Conservation (phyloP, 2,329 filamentous ascomycete species). For the Epichloe baconii region DNA sequence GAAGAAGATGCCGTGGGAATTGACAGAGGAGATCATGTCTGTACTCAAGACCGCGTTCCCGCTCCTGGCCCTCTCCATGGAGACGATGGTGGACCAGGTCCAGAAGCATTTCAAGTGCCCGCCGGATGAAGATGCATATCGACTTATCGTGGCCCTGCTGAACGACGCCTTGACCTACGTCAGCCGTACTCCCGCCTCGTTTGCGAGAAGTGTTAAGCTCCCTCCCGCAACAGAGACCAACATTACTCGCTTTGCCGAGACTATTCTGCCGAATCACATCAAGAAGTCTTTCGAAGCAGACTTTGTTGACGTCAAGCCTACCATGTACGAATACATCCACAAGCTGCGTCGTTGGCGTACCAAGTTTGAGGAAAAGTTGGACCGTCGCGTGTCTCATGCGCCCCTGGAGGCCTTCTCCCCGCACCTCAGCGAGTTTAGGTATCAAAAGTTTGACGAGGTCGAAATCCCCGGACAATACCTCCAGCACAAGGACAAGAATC, state of each 20-base stretch:
- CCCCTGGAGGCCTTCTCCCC: slow-evolving; percentile 83
- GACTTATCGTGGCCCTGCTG: slow-evolving; percentile 89
- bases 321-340: slow-evolving; percentile 97
- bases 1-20: slow-evolving; percentile 85
- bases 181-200: slow-evolving; percentile 71
- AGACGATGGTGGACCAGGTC: slow-evolving; percentile 98
- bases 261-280: slow-evolving; percentile 86
- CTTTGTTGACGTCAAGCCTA: slow-evolving; percentile 89
- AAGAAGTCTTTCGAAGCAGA: slow-evolving; percentile 95
- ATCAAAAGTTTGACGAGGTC: slow-evolving; percentile 96
- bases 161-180: slow-evolving; percentile 94
- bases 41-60: slow-evolving; percentile 96
- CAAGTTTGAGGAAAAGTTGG: slow-evolving; percentile 94
- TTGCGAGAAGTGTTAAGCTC: slow-evolving; percentile 82
- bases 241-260: slow-evolving; percentile 92
- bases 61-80: slow-evolving; percentile 90
- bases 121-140: slow-evolving; percentile 93
- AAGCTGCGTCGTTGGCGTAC: slow-evolving; percentile 93
- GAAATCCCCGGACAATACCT: slow-evolving; percentile 96
- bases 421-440: slow-evolving; percentile 90
- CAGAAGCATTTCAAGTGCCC: slow-evolving; percentile 99
- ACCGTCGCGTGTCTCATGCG: slow-evolving; percentile 60
- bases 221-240: slow-evolving; percentile 86
- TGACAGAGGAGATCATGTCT: slow-evolving; percentile 90
- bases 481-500: slow-evolving; percentile 96